Percentiles rank a stretch among this genome's conserved stretches.
Conservation (phyloP, 2,329 filamentous ascomycete species). For the Penicillium sp. region DNA sequence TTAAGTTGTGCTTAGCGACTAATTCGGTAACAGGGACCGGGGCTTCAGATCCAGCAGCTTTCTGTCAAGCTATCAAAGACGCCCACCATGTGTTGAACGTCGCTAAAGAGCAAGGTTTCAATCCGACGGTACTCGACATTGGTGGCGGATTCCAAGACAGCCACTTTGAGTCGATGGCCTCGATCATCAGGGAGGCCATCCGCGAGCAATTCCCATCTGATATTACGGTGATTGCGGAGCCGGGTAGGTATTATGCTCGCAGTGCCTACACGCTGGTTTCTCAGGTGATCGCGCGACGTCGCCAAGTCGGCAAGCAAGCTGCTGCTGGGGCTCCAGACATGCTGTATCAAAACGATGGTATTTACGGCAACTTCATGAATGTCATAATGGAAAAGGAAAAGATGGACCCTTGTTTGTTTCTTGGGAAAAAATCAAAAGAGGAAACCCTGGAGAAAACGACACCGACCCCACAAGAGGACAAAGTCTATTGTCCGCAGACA, state of each 20-base stretch:
- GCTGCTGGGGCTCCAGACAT: constrained; percentile 18
- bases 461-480: too few species aligned
- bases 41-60: constrained; percentile 17
- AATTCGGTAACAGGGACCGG: constrained; percentile 12
- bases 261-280: constrained; percentile 23
- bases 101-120: constrained; percentile 17
- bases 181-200: constrained; percentile 8
- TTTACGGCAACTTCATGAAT: constrained; percentile 28
- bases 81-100: constrained; percentile 10
- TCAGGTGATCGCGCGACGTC: constrained; percentile 22
- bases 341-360: constrained; percentile 30
- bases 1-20: not conserved
- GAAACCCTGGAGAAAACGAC: too few species aligned
- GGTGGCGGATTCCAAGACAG: constrained; percentile 28
- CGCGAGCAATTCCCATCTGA: constrained; percentile 7
- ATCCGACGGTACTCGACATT: constrained; percentile 23
- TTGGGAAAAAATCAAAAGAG: not conserved
- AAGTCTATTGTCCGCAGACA: too few species aligned
- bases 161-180: constrained; percentile 22
- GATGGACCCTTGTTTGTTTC: not conserved
- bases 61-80: constrained; percentile 17
- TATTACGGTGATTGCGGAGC: constrained; percentile 24
- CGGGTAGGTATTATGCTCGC: constrained; percentile 25
- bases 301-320: constrained; percentile 6
- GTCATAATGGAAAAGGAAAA: constrained; percentile 16